Evolutionary conservation across 2,329 filamentous ascomycete species (phyloP), one percentile per base, ranked within the genome.

Genomic region (Epichloe scottii): DNA sequence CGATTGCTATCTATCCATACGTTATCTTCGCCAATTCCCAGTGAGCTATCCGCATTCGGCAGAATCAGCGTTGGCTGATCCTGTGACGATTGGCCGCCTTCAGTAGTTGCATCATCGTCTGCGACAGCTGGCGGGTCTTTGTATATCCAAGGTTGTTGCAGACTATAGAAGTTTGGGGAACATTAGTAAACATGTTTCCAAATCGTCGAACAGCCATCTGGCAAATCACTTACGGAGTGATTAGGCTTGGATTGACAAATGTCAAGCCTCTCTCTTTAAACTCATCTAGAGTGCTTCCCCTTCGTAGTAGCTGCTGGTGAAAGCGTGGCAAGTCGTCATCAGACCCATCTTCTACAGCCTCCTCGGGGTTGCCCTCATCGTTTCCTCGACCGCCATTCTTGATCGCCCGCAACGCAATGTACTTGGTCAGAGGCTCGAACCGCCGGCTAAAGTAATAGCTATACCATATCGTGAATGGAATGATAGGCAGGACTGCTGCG

Each of bases 361-460:
- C 61, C 37, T 66, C 65, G 12, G 62, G 57, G 30, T 68, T 61
- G n/a, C 69, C 65, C 2, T 60, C 59, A 7, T 63, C 62, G 14
- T 77, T 73, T 8, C 62, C 61, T 10, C 77, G 72, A 3, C 79
- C 76, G 0, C 56, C 54, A 26, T 80, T 74, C 57, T 84, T 79
- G 53, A 98, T 88, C 60, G 89, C 95, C 55, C 88, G 79, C 43
- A 98, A 72, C 30, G 94, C 89, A 63, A 98, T 97, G 64, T 93
- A 96, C 59, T 82, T 85, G 66, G 90, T 95, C 53, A 98, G 70
- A 0, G 93, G 91, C 60, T 89, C 86, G 60, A 93, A 98, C 1
- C 85, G 86, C 43, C 78, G 77, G 42, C 79, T 77, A 63, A 88
- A 97, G 57, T 88, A 86, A 66, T 87, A 87, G 56, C 80, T 85